These are phyloP conservation scores for Fusarium sp. DNA, from an alignment of 2,329 filamentous ascomycete species.

Conservation along the genomic window DNA sequence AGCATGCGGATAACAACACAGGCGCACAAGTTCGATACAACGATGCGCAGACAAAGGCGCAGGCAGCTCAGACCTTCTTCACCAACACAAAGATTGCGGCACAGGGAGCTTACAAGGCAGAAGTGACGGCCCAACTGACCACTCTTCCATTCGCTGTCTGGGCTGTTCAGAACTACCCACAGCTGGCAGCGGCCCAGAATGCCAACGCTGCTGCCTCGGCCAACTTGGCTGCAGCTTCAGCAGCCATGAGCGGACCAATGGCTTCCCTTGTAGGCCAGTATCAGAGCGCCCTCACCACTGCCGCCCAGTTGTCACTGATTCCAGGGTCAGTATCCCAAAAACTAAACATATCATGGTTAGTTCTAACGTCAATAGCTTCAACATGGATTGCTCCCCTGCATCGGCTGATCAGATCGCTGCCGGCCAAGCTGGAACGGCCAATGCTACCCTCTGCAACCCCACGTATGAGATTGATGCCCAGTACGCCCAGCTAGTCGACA, in stretches of 20 bases:
- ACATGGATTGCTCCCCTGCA: background rate
- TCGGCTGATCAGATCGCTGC: background rate
- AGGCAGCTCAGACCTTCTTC: background rate
- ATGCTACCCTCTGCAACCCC: background rate
- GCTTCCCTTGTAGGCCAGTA: background rate
- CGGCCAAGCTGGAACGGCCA: background rate
- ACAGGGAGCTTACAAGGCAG: too few relatives aligned
- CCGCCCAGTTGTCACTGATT: background rate
- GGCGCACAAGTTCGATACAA: background rate
- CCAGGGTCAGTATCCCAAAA: background rate
- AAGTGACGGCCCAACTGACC: too few relatives aligned
- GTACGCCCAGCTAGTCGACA: background rate
- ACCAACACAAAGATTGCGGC: background rate
- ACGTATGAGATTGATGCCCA: background rate
- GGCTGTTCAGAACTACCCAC: background rate
- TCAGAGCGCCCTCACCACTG: background rate
- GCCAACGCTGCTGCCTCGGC: background rate
- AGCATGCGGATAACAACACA: background rate
- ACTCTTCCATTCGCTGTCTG: background rate
- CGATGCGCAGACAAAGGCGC: background rate
- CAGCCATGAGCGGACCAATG: background rate
- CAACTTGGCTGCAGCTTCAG: background rate
- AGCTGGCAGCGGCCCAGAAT: background rate
- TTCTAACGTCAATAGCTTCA: background rate
- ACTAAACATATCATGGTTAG: background rate